Percentiles rank a stretch among this genome's conserved stretches.
These are phyloP conservation scores for Panaeolus papilionaceus DNA, from an alignment of 768 basidiomycete species.

Conservation along the genomic window DNA sequence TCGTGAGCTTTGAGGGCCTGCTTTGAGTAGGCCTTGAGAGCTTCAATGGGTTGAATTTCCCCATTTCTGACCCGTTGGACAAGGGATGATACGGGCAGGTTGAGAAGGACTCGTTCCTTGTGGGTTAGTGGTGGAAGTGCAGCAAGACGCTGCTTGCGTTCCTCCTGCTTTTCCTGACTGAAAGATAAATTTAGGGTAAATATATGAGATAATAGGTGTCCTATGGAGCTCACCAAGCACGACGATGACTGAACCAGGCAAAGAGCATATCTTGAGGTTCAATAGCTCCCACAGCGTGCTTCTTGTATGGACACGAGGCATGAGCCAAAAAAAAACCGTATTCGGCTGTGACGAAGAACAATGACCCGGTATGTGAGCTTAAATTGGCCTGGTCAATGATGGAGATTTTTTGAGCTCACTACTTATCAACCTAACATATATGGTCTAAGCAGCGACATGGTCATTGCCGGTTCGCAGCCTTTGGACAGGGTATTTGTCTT, in stretches of 20 bases:
- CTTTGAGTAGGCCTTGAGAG: constrained; percentile 53
- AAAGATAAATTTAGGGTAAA: not conserved
- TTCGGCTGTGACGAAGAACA: not conserved
- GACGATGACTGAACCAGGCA: constrained; percentile 31
- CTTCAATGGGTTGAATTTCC: constrained; percentile 35
- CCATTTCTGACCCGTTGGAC: constrained; percentile 38
- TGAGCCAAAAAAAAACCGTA: not conserved
- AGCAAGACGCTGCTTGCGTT: constrained; percentile 39
- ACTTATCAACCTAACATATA: no score
- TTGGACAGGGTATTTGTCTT: no score
- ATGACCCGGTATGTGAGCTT: not conserved
- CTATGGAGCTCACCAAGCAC: constrained; percentile 28
- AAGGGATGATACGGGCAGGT: constrained; percentile 35
- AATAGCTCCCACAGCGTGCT: not conserved
- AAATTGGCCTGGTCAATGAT: no score
- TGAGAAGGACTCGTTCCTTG: constrained; percentile 39
- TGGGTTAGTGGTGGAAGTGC: constrained; percentile 34
- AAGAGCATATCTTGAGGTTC: constrained; percentile 25
- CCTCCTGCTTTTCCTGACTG: constrained; percentile 42
- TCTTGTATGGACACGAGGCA: not conserved
- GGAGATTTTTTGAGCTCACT: no score
- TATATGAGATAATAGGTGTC: not conserved
- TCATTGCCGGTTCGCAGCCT: no score
- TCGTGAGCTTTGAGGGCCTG: constrained; percentile 54
- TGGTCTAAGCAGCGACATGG: no score